Evolutionary conservation across 176 grass and related monocot genomes (phyloP).

Genomic region (Phoenix roebelenii): DNA sequence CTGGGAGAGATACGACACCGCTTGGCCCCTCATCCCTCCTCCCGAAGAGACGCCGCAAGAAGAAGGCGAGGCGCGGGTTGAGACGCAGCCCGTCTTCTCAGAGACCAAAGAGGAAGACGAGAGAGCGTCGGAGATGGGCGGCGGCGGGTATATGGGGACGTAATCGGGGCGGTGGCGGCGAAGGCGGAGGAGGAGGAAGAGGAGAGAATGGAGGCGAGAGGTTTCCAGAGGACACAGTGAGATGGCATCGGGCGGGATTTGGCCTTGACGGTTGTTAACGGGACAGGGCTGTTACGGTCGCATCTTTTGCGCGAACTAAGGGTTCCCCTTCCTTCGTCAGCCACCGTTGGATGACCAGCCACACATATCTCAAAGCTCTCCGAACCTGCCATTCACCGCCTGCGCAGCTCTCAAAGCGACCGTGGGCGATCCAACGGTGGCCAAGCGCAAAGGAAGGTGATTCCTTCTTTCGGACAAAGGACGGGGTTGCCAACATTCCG

Average conservation of each 20-base stretch:
- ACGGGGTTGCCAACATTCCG: too few relatives aligned
- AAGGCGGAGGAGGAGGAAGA: not conserved
- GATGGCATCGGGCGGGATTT: slow-evolving; percentile 11
- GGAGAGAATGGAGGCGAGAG: slow-evolving; percentile 26
- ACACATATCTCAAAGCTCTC: too few relatives aligned
- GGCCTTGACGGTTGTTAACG: slow-evolving; percentile 8
- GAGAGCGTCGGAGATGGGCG: not conserved
- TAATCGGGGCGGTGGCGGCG: slow-evolving; percentile 2
- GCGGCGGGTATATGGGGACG: not conserved
- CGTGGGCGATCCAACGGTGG: too few relatives aligned
- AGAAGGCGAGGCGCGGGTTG: not conserved
- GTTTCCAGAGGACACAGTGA: not conserved
- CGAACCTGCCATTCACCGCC: too few relatives aligned
- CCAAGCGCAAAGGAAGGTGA: too few relatives aligned
- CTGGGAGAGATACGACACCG: slow-evolving; percentile 60
- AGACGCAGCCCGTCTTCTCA: not conserved
- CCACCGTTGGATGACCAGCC: too few relatives aligned
- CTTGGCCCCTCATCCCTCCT: slow-evolving; percentile 1
- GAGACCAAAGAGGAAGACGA: not conserved
- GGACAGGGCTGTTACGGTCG: too few relatives aligned
- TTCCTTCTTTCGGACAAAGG: too few relatives aligned
- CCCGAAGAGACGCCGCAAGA: slow-evolving; percentile 24
- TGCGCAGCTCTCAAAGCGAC: too few relatives aligned
- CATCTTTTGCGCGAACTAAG: too few relatives aligned
- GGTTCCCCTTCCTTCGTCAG: too few relatives aligned